Percentiles rank a stretch among this genome's conserved stretches.
Evolutionary conservation across 2,329 filamentous ascomycete species (phyloP).

Genomic region (Xylariomycetidae sp.): DNA sequence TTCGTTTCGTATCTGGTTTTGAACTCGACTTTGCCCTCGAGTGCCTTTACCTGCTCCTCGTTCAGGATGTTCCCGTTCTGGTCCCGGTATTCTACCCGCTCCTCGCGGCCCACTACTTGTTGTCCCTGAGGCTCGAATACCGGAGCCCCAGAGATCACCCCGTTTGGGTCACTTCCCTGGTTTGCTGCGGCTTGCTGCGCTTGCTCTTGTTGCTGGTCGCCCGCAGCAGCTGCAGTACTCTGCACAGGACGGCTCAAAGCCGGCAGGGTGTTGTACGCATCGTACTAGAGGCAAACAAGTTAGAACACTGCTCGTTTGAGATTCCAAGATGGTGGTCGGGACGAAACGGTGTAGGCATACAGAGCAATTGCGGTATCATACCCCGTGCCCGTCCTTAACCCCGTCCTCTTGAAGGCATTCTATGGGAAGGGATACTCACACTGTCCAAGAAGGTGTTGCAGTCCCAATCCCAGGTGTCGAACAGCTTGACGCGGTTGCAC

Average conservation of each 20-base stretch:
- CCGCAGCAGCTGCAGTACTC: too few relatives aligned
- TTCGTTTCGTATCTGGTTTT: constrained; percentile 94
- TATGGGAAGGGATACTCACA: constrained; percentile 56
- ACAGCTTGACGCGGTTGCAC: constrained; percentile 81
- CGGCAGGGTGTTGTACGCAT: constrained; percentile 33
- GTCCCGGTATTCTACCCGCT: constrained; percentile 90
- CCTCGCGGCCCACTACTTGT: constrained; percentile 54
- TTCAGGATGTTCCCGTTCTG: constrained; percentile 86
- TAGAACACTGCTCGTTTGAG: too few relatives aligned
- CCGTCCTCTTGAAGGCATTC: constrained; percentile 30
- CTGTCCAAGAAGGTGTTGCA: constrained; percentile 87
- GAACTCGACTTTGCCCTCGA: constrained; percentile 92
- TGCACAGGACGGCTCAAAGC: too few relatives aligned
- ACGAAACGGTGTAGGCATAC: too few relatives aligned
- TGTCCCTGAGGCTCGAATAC: constrained; percentile 38
- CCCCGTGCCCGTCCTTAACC: constrained; percentile 17
- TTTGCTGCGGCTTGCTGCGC: constrained; percentile 20
- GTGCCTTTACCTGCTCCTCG: constrained; percentile 72
- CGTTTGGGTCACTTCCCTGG: constrained; percentile 19
- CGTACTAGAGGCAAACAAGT: constrained; percentile 34
- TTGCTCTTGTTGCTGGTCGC: too few relatives aligned
- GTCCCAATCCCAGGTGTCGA: constrained; percentile 93
- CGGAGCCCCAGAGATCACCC: constrained; percentile 42
- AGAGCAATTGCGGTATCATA: too few relatives aligned
- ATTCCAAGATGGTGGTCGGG: too few relatives aligned